Base-by-base conservation (phyloP, 192 early-diverging fungal species). In the Rhizoclosmatium globosum region DNA sequence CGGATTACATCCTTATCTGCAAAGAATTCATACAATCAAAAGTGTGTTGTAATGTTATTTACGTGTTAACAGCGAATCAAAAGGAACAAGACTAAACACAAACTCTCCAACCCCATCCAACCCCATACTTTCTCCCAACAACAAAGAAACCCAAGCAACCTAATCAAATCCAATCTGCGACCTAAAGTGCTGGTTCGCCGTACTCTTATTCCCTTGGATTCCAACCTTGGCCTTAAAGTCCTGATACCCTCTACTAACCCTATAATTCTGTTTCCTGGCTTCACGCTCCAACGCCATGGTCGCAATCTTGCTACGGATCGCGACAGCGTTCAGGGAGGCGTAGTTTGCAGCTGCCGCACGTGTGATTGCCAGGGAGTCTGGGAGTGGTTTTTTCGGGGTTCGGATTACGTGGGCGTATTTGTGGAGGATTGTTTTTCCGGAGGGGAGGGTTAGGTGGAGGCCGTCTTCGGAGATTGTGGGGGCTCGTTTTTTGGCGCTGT, bases 391-490 rank as follows among this genome's bases (percentile, higher is more conserved):
- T 65, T 71, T 65, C 4, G 78, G 70, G 21, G 46, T 38, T 21
- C 70, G 78, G 6, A 44, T 65, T 7, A 61, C 61, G 62, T 79
- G 68, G 3, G 68, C 78, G 21, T 79, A 39, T n/a, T 48, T 47
- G 78, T 79, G 43, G 44, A 79, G 62, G 38, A 79, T 62, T 11
- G 4, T 23, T 21, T 50, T 21, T 43, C 98, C 98, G 42, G 84
- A 93, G 21, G 98, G 96, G 53, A 99, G 87, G 47, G 96, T 87
- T 50, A 99, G 85, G 81, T 95, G 92, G 50, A 93, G 91, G 62
- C 94, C 94, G 82, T 98, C 94, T 42, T 93, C 93, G 23, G 89
- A 91, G 58, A 95, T 78, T 3, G 70, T 73, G 19, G 82, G 79
- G 43, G 13, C 73, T 47, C 53, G 7, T 47, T 67, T 64, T 57